Base-by-base conservation (phyloP, 208 protist species). In the Wallacemonas collosoma region DNA sequence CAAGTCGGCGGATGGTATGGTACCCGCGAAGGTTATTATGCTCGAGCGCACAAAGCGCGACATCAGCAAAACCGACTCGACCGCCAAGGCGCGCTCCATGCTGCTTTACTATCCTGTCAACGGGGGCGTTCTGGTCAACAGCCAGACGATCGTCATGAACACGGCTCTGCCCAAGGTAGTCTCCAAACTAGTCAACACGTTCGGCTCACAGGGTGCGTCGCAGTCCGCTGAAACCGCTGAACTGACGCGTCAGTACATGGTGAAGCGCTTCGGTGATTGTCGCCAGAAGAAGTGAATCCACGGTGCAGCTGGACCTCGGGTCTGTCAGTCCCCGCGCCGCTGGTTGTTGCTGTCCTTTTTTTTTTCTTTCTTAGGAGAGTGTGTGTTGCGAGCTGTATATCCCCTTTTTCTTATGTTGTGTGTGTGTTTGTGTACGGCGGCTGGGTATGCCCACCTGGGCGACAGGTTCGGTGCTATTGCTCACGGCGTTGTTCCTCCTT, bases 31-130 rank as follows among this genome's bases (percentile, higher is more conserved):
- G 76, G 88, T 68, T 12, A 65, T 97, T 45, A 80, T 95, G 73
- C 75, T 97, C 11, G 93, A 97, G 79, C 79, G 93, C n/a, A 97
- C 93, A 3, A 97, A 95, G 80, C 80, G 82, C 12, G 82, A 97
- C 65, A 80, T 85, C 11, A 64, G 72, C 48, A 93, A 93, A 67
- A 76, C 79, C 6, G 93, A 97, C 73, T 89, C 89, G 6, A 97
- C 93, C 17, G 87, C 87, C 17, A 97, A 97, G 81, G 90, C 93
- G 53, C 84, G 88, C 17, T 95, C 90, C 48, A 74, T 97, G 54
- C 80, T 97, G 67, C 68, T 95, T 14, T 97, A 95, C 75, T 94
- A 95, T 76, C 85, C 89, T 36, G 84, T 95, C 54, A 93, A 91
- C 67, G 91, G 84, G 39, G 93, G 93, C 39, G 35, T 97, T 47